Percentiles rank a stretch among this genome's conserved stretches.
These are phyloP conservation scores for Desmodesmus armatus DNA, from an alignment of 139 green algal species.

Conservation along the genomic window DNA sequence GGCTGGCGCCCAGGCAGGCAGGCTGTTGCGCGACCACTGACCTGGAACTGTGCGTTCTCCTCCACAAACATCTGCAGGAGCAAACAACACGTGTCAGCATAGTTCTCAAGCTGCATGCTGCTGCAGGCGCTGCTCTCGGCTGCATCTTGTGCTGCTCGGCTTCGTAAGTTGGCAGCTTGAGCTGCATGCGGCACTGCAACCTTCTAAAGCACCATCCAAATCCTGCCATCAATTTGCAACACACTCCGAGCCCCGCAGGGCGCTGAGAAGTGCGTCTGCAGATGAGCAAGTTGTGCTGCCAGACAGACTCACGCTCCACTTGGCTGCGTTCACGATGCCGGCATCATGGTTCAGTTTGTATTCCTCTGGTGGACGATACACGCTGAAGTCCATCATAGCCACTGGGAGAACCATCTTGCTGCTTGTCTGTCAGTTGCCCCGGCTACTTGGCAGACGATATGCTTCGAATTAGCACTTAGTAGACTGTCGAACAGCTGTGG, in stretches of 20 bases:
- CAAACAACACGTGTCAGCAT: background rate
- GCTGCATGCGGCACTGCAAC: background rate
- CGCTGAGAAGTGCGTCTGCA: constrained; percentile 5
- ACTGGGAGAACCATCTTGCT: constrained; percentile 24
- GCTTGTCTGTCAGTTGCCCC: too few relatives aligned
- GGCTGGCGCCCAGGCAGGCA: too few relatives aligned
- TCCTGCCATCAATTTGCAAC: background rate
- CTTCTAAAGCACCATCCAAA: background rate
- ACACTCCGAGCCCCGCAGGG: background rate
- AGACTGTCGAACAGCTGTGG: too few relatives aligned
- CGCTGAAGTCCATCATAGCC: constrained; percentile 50
- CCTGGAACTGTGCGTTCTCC: constrained; percentile 52
- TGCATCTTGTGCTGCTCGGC: background rate
- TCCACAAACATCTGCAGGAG: constrained; percentile 48
- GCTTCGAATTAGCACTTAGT: too few relatives aligned
- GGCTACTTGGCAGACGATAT: too few relatives aligned
- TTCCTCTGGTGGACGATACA: constrained; percentile 47
- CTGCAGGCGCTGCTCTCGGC: background rate
- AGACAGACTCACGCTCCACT: constrained; percentile 37
- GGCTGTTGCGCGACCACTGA: too few relatives aligned
- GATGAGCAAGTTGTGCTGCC: constrained; percentile 1
- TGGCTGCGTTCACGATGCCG: constrained; percentile 42
- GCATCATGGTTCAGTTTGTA: constrained; percentile 39
- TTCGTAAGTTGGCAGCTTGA: background rate
- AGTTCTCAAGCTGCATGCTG: background rate